Conservation (phyloP, 2,329 filamentous ascomycete genomes). For the Ophiocordyceps robertsii region DNA sequence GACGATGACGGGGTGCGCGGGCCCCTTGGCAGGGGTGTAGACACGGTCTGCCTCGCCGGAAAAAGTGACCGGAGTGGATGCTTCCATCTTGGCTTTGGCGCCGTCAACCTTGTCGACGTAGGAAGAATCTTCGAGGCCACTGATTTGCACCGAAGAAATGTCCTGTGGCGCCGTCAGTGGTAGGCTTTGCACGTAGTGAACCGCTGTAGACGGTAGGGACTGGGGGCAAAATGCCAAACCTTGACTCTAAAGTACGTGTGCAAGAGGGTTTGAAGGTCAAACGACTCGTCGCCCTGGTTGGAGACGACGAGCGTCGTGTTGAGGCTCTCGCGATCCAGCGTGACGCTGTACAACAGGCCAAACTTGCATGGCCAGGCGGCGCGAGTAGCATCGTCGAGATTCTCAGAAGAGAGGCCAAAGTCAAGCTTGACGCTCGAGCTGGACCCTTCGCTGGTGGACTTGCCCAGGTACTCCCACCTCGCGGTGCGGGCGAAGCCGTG, state of each 20-base stretch:
- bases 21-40: constrained; percentile 58
- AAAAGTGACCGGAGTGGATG: constrained; percentile 51
- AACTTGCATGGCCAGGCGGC: constrained; percentile 79
- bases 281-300: constrained; percentile 70
- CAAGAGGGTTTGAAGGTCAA: constrained; percentile 83
- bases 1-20: constrained; percentile 44
- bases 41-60: constrained; percentile 75
- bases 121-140: constrained; percentile 60
- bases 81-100: constrained; percentile 49
- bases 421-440: constrained; percentile 77
- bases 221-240: constrained; percentile 33
- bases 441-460: constrained; percentile 44
- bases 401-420: constrained; percentile 71
- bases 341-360: constrained; percentile 85
- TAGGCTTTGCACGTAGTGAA: not conserved
- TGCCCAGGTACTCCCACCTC: constrained; percentile 88
- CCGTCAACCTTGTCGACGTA: constrained; percentile 78
- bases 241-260: constrained; percentile 80
- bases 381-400: constrained; percentile 54
- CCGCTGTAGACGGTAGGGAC: not conserved
- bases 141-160: constrained; percentile 58
- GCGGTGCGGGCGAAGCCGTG: constrained; percentile 90
- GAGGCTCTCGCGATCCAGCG: constrained; percentile 59
- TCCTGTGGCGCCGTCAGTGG: constrained; percentile 42
- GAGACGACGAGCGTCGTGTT: constrained; percentile 75